Conservation (phyloP, 2,329 filamentous ascomycete species). For the Paracamarosporium sp. region DNA sequence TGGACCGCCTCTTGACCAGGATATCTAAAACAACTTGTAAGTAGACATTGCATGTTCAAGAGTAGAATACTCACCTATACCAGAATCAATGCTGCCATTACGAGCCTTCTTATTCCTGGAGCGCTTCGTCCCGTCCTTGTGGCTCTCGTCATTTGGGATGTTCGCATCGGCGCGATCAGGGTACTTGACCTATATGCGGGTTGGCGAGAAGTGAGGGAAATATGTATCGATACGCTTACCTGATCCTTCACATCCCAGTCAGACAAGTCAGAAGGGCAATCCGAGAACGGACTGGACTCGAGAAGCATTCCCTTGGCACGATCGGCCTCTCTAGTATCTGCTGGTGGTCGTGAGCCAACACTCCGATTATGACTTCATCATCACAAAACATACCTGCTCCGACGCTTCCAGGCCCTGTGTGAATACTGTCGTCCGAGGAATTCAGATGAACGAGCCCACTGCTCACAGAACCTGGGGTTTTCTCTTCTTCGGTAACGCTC, state of each 20-base stretch:
- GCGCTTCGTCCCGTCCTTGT: not conserved
- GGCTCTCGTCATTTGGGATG: not conserved
- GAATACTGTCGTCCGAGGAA: not conserved
- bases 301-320: not conserved
- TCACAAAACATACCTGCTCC: not conserved
- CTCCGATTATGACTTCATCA: not conserved
- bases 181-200: not conserved
- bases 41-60: not conserved
- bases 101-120: not conserved
- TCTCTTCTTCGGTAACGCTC: not conserved
- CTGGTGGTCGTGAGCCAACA: not conserved
- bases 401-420: not conserved
- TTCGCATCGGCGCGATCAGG: not conserved
- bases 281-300: slow-evolving; percentile 15
- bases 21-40: not conserved
- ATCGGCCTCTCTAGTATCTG: not conserved
- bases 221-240: not conserved
- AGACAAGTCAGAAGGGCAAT: slow-evolving; percentile 26
- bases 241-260: slow-evolving; percentile 14
- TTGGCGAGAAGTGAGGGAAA: not conserved
- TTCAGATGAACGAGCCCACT: not conserved
- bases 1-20: slow-evolving; percentile 2
- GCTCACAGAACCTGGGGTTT: not conserved
- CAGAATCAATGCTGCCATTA: not conserved
- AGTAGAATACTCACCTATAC: not conserved